These are phyloP conservation scores for Ascochyta viciae-villosae DNA, from an alignment of 2,329 filamentous ascomycete genomes.

Conservation along the genomic window DNA sequence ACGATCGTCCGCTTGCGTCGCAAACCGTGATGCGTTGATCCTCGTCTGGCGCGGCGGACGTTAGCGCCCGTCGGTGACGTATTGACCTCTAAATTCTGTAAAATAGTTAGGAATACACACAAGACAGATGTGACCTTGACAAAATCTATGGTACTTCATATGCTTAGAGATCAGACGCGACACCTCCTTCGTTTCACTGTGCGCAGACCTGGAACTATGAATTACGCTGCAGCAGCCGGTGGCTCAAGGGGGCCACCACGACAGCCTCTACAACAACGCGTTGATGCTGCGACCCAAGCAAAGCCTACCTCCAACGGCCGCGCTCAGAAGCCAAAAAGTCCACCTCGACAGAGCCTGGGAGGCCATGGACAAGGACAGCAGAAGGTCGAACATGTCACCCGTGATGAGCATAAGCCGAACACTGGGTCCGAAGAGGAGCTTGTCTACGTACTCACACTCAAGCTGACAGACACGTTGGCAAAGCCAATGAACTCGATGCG, in stretches of 20 bases:
- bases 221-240: constrained; percentile 32
- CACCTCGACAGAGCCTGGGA: constrained; percentile 14
- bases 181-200: background rate
- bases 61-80: constrained; percentile 34
- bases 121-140: background rate
- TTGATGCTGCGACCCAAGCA: background rate
- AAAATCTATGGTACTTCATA: constrained; percentile 8
- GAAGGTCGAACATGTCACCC: constrained; percentile 6
- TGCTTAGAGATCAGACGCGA: background rate
- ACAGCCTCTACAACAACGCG: background rate
- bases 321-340: background rate
- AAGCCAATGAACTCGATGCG: constrained; percentile 50
- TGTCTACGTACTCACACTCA: constrained; percentile 55
- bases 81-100: constrained; percentile 17
- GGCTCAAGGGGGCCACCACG: constrained; percentile 6
- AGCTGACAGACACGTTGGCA: constrained; percentile 49
- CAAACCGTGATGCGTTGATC: constrained; percentile 11
- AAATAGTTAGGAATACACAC: constrained; percentile 4
- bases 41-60: constrained; percentile 20
- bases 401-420: constrained; percentile 39
- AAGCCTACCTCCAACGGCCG: constrained; percentile 2
- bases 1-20: background rate
- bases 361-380: constrained; percentile 16
- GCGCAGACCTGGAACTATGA: constrained; percentile 19
- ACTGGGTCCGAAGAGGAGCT: constrained; percentile 40